Base-by-base conservation (phyloP, 2,329 filamentous ascomycete genomes). In the Apiospora sp. region DNA sequence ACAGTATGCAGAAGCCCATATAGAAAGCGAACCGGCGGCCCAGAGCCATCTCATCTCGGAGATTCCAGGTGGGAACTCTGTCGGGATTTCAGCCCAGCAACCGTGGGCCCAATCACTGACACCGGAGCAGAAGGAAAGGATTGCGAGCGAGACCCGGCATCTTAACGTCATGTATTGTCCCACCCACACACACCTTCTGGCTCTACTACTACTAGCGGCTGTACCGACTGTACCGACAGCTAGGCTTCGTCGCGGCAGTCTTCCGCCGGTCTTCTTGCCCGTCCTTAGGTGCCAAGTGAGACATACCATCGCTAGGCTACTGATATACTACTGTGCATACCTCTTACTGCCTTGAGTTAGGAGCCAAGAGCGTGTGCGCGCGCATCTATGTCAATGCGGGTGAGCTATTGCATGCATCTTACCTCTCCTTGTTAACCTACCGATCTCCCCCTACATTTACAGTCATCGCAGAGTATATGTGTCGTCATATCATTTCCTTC, bases 91-190 rank as follows among this genome's bases (percentile, higher is more conserved):
- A 37, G 54, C 54, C 54, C 54, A 61, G 54, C 54, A n/a, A 61
- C 30, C 16, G 58, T 34, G 22, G 34, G 58, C 22, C 58, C 58
- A 64, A 64, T 64, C 58, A 64, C 2, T 14, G 34, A 10, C 10
- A 64, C 58, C 30, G 58, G 58, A 64, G 58, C 10, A 41, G 34
- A 22, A 64, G 34, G 58, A 64, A 64, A 64, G 34, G 22, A 41
- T 41, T 64, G 58, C 34, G 58, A 64, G 30, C 34, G 58, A 64
- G 58, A 41, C 58, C 58, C 58, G 58, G 30, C 30, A 64, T 64
- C 58, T 41, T 34, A 64, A 64, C 58, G 58, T 64, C 58, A 64
- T 64, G 58, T 64, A 64, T 41, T 41, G 58, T 64, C 58, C 58
- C 58, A 64, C 58, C 58, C 30, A 64, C 58, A n/a, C 58, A 64